Conservation (phyloP, 2,329 filamentous ascomycete species). For the Podosphaera fusca region DNA sequence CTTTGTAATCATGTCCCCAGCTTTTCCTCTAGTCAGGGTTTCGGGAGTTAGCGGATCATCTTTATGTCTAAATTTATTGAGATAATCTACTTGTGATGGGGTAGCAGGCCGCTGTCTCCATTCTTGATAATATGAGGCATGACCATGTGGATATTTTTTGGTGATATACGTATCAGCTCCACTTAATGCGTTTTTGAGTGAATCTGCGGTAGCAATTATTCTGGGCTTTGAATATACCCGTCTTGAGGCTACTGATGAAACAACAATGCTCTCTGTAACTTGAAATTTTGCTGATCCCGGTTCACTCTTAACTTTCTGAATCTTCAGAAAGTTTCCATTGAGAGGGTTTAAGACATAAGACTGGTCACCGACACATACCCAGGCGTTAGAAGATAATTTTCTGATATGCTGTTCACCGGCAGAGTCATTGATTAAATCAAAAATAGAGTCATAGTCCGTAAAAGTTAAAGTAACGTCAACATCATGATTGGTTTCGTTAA, state of each 20-base stretch:
- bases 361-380: constrained; percentile 55
- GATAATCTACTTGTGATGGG: constrained; percentile 39
- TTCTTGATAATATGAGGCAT: constrained; percentile 38
- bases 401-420: constrained; percentile 60
- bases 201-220: constrained; percentile 38
- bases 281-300: constrained; percentile 2
- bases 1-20: constrained; percentile 81
- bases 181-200: constrained; percentile 54
- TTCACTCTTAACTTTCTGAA: constrained; percentile 18
- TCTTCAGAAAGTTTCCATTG: constrained; percentile 35
- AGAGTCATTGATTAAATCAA: constrained; percentile 68
- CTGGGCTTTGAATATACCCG: constrained; percentile 41
- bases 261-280: constrained; percentile 12
- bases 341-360: constrained; percentile 48
- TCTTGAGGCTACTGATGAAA: constrained; percentile 16
- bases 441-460: constrained; percentile 78
- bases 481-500: background rate
- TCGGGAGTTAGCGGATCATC: constrained; percentile 28
- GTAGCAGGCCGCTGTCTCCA: constrained; percentile 52
- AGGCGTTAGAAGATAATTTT: constrained; percentile 48
- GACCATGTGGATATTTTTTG: constrained; percentile 38
- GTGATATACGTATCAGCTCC: constrained; percentile 64
- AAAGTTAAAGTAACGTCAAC: constrained; percentile 27
- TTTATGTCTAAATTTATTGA: constrained; percentile 40
- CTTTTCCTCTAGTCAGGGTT: constrained; percentile 55